These are phyloP conservation scores for Pisolithus thermaeus DNA, from an alignment of 1,284 basidiomycete species.

Conservation along the genomic window DNA sequence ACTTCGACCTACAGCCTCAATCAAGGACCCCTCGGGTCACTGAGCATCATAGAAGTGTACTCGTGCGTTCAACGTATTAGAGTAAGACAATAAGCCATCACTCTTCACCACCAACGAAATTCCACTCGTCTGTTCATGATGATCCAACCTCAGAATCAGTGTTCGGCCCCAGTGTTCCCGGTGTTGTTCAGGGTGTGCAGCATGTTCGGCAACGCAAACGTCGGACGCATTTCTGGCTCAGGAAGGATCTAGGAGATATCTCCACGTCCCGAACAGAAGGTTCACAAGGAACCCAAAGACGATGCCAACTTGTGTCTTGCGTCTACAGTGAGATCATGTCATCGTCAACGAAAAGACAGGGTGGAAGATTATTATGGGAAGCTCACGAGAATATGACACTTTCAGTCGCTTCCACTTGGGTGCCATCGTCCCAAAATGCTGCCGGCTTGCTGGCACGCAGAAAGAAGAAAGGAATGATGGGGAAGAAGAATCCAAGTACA, in stretches of 20 bases:
- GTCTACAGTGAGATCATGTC: slow-evolving; percentile 27
- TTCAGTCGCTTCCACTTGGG: slow-evolving; percentile 45
- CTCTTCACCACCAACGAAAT: too few relatives aligned
- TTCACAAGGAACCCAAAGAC: slow-evolving; percentile 72
- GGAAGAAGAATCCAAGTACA: slow-evolving; percentile 86
- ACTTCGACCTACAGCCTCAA: too few relatives aligned
- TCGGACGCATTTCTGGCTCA: slow-evolving; percentile 9
- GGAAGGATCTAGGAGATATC: slow-evolving; percentile 54
- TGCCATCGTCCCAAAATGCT: slow-evolving; percentile 72
- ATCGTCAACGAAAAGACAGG: background rate
- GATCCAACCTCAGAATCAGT: too few relatives aligned
- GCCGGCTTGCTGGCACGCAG: slow-evolving; percentile 63
- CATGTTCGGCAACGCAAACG: background rate
- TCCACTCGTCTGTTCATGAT: too few relatives aligned
- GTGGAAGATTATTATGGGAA: background rate
- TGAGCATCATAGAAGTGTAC: too few relatives aligned
- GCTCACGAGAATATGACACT: slow-evolving; percentile 72
- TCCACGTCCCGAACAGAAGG: slow-evolving; percentile 68
- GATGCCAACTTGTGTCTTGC: slow-evolving; percentile 70
- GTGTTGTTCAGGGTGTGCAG: too few relatives aligned
- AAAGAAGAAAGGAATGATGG: slow-evolving; percentile 80
- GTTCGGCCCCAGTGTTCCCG: too few relatives aligned
- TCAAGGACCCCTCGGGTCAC: too few relatives aligned
- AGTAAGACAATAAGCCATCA: too few relatives aligned
- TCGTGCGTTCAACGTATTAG: too few relatives aligned